Conservation (phyloP, 495 filamentous ascomycete genomes). For the Hypoxylon trugodes region DNA sequence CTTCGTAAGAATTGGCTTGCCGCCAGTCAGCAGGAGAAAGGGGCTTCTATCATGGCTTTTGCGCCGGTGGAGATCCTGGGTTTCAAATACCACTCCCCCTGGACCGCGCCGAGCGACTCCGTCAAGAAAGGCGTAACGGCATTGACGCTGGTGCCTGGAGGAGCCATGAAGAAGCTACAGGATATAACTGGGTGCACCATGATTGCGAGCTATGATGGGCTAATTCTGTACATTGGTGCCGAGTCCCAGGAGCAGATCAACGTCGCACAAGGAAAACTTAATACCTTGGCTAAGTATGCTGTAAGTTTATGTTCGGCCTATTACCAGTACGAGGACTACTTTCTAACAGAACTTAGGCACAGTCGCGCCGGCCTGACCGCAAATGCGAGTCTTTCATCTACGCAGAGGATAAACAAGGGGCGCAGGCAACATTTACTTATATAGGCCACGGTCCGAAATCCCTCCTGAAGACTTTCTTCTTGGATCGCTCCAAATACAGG, state of each 20-base stretch:
- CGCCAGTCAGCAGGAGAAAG: neutral
- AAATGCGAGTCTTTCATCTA: slow-evolving; percentile 46
- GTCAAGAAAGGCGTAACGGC: slow-evolving; percentile 2
- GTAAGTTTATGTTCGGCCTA: slow-evolving; percentile 40
- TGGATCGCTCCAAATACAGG: slow-evolving; percentile 17
- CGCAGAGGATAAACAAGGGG: slow-evolving; percentile 44
- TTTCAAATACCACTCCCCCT: neutral
- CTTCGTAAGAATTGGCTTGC: neutral
- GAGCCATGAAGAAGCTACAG: slow-evolving; percentile 32
- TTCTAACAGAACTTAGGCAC: slow-evolving; percentile 1
- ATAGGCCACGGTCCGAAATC: slow-evolving; percentile 29
- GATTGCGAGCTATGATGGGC: slow-evolving; percentile 26
- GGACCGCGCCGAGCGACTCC: slow-evolving; percentile 26
- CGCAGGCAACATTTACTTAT: slow-evolving; percentile 45
- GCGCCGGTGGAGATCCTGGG: slow-evolving; percentile 24
- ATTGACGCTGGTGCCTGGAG: slow-evolving; percentile 26
- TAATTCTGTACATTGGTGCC: slow-evolving; percentile 48
- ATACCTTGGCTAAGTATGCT: slow-evolving; percentile 42
- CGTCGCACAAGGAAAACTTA: slow-evolving; percentile 47
- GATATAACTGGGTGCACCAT: slow-evolving; percentile 41
- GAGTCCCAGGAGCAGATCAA: slow-evolving; percentile 24
- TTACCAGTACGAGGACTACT: too few species aligned
- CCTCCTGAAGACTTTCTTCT: slow-evolving; percentile 22
- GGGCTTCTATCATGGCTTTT: neutral
- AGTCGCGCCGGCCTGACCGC: neutral